Conservation (phyloP, 306 rosid genomes). For the Sphenostylis stenocarpa region DNA sequence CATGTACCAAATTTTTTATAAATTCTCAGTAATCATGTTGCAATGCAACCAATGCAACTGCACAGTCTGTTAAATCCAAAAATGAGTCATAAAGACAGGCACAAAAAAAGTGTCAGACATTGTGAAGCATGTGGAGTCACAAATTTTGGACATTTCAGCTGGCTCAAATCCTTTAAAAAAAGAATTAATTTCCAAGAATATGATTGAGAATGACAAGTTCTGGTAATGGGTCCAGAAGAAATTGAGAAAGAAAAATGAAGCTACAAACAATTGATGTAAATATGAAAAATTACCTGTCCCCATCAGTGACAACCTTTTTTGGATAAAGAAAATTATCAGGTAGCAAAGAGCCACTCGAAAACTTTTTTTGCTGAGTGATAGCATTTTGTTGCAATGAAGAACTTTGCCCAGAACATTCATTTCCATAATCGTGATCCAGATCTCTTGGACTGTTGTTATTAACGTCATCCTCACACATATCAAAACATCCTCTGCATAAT, state of each 20-base stretch:
- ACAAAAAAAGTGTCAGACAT: not conserved
- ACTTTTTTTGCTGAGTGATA: constrained; percentile 47
- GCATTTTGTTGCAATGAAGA: constrained; percentile 45
- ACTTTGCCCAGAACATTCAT: constrained; percentile 56
- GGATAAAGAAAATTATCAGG: constrained; percentile 52
- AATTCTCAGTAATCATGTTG: constrained; percentile 15
- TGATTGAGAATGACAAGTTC: not conserved
- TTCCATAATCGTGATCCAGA: constrained; percentile 56
- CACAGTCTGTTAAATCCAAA: not conserved
- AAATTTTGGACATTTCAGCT: not conserved
- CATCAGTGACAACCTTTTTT: constrained; percentile 53
- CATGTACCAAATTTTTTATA: constrained; percentile 13
- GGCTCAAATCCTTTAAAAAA: constrained; percentile 19
- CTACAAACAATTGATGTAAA: not conserved
- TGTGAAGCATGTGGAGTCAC: not conserved
- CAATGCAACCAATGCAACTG: constrained; percentile 5
- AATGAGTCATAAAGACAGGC: not conserved
- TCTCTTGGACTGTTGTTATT: constrained; percentile 56
- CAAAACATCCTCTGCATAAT: constrained; percentile 80
- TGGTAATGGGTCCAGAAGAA: not conserved
- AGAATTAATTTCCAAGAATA: constrained; percentile 5
- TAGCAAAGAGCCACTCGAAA: constrained; percentile 56
- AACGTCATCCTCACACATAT: constrained; percentile 59
- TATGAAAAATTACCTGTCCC: constrained; percentile 56
- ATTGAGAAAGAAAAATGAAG: constrained; percentile 12